Evolutionary conservation across 805 yeast genomes (phyloP), one percentile per base, ranked within the genome.

Genomic region (Saturnispora sekii): DNA sequence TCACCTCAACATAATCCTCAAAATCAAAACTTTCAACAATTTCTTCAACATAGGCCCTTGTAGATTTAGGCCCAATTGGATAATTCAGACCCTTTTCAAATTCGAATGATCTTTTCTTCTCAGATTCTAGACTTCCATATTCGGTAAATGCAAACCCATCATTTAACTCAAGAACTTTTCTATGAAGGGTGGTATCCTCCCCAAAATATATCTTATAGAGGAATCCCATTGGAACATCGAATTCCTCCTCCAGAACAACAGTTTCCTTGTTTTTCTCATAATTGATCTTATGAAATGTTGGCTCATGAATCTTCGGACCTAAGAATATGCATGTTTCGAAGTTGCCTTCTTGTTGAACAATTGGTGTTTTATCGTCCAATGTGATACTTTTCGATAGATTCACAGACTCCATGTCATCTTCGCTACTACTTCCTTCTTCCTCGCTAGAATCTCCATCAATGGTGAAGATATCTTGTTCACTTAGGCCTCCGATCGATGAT

Each of bases 61-160:
- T 89, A 18, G 90, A 86, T 55, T 86, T 88, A 10, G 98, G 98
- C 0, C 98, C 98, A 32, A 93, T 78, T 1, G 96, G 75, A 43
- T 76, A 88, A 43, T 79, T 77, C 46, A 93, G 69, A 1, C 82
- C 86, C 61, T 85, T 85, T 40, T 74, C 72, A 61, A 89, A 93
- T 4, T 73, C 70, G 58, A 75, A 89, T 3, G 65, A 60, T 44
- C 94, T 63, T 10, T 41, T 41, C 12, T 32, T 35, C 1, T 64
- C 54, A 9, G 69, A 69, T 21, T 65, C 68, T 44, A 71, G 69
- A 12, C 58, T 49, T 8, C 57, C 60, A 44, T 66, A 70, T 7
- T 57, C 62, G 1, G 74, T 57, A 34, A 76, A 62, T 18, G 73
- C 69, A 4, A 69, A 65, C 0, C 76, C 78, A 43, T 70, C 76